Evolutionary conservation across 2,329 filamentous ascomycete genomes (phyloP).

Genomic region (Aspergillus caelatus): DNA sequence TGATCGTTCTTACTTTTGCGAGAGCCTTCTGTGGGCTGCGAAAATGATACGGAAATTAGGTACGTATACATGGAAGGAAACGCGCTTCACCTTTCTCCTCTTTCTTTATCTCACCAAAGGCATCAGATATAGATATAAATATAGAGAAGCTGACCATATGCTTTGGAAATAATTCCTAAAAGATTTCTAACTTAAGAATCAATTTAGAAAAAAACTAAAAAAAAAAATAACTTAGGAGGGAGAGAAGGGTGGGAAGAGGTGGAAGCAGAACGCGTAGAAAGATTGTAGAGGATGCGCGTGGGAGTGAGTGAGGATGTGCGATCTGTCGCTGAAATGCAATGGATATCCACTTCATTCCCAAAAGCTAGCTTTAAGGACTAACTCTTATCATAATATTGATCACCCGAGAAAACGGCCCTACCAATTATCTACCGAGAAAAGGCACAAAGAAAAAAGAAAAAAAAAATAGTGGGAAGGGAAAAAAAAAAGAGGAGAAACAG

Average conservation of each 20-base stretch:
- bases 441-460: conserved; percentile 3
- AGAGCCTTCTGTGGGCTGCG: background rate
- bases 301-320: conserved; percentile 8
- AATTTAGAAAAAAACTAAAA: background rate
- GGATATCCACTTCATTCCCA: background rate
- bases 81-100: background rate
- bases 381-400: background rate
- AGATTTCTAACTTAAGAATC: background rate
- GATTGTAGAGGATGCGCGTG: background rate
- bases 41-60: background rate
- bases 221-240: background rate
- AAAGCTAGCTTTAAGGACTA: background rate
- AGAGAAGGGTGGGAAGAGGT: background rate
- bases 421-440: conserved; percentile 17
- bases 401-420: conserved; percentile 7
- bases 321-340: conserved; percentile 5
- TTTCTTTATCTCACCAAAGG: background rate
- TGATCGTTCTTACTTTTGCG: background rate
- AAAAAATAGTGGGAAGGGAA: conserved; percentile 5
- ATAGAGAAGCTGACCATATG: background rate
- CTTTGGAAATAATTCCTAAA: background rate
- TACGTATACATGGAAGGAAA: background rate
- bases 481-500: conserved; percentile 16
- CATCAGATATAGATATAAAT: too few relatives aligned
- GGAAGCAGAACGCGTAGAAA: conserved; percentile 9